A percentile compares a stretch with the other conserved stretches of the same genome.
phyloP scores from a whole-genome alignment of 352 stramenopile species.

The Pythium sukuiense region DNA sequence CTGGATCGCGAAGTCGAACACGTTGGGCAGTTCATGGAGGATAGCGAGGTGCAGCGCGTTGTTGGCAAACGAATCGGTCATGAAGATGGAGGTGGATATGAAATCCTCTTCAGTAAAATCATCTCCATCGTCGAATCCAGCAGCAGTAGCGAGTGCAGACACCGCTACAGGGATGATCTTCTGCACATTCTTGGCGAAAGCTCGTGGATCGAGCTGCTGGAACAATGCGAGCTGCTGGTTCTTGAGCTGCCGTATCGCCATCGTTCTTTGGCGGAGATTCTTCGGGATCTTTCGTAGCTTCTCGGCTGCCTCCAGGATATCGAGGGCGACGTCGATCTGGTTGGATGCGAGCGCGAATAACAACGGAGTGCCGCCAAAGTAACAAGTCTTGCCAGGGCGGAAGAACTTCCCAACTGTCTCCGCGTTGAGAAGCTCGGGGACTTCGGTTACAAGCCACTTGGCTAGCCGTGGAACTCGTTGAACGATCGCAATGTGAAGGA shows the following conservation, averaged over 20 bases:
- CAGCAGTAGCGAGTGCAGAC: not conserved
- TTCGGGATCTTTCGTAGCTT: conserved; percentile 19
- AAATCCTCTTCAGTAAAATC: conserved; percentile 11
- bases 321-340: conserved; percentile 44
- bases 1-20: conserved; percentile 58
- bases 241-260: not conserved
- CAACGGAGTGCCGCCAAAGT: conserved; percentile 60
- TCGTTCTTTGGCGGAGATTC: not conserved
- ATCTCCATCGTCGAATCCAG: not conserved
- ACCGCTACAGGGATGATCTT: conserved; percentile 4
- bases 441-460: conserved; percentile 39
- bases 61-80: conserved; percentile 56
- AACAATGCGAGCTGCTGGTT: conserved; percentile 18
- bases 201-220: conserved; percentile 11
- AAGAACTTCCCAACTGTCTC: conserved; percentile 61
- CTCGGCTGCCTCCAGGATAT: conserved; percentile 38
- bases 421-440: conserved; percentile 41
- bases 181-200: conserved; percentile 18
- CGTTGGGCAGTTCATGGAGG: conserved; percentile 50
- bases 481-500: conserved; percentile 69
- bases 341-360: conserved; percentile 60
- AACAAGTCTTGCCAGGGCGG: conserved; percentile 44
- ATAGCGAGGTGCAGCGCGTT: conserved; percentile 62
- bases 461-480: conserved; percentile 41
- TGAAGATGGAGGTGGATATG: conserved; percentile 43